Base-by-base conservation (phyloP, 257 asterid species). In the Leptodermis oblonga region DNA sequence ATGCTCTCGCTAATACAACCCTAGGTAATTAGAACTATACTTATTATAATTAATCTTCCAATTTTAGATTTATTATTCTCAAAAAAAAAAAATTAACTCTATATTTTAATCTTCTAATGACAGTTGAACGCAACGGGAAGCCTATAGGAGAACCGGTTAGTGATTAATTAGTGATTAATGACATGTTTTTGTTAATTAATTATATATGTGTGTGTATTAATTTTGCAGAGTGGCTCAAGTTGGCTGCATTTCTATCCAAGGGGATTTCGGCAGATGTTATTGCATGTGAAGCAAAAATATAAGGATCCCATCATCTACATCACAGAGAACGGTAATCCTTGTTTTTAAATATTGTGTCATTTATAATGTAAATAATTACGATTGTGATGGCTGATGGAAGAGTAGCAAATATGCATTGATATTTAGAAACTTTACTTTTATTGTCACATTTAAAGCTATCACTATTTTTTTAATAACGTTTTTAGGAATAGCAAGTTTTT, bases 311-410 rank as follows among this genome's bases (percentile, higher is more conserved):
- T 49, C 8, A 71, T 84, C n/a, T 66, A 78, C 61, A 73, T 78
- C 25, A 78, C 76, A 14, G 82, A 78, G 71, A 78, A 78, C n/a
- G 82, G 82, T 55, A 55, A 23, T 52, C 59, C 20, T 20, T 55
- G 7, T 39, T 39, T 39, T 39, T 39, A 39, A 39, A n/a, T n/a
- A n/a, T n/a, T n/a, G n/a, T n/a, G n/a, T n/a, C n/a, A n/a, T n/a
- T n/a, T n/a, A n/a, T n/a, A n/a, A n/a, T n/a, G n/a, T n/a, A n/a
- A n/a, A n/a, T n/a, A n/a, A n/a, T n/a, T n/a, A n/a, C n/a, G n/a
- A n/a, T n/a, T n/a, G n/a, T n/a, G n/a, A n/a, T n/a, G n/a, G n/a
- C n/a, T n/a, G n/a, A n/a, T n/a, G n/a, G n/a, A n/a, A n/a, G n/a
- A n/a, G n/a, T n/a, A n/a, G n/a, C n/a, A n/a, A n/a, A n/a, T n/a